phyloP scores from a whole-genome alignment of 2,329 filamentous ascomycete genomes.

The Neurospora sp. region DNA sequence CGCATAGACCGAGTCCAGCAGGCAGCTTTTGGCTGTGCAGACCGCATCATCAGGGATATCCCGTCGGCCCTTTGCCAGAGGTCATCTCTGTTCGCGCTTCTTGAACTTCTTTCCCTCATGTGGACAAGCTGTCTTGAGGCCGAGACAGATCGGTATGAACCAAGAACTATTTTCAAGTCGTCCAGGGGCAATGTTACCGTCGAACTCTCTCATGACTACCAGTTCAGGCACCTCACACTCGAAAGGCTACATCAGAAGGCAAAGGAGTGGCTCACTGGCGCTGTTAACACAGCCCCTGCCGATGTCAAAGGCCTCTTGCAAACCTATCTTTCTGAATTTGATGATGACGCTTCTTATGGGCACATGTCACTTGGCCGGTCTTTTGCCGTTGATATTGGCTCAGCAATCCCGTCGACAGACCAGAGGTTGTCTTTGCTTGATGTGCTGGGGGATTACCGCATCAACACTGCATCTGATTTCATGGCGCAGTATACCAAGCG shows the following conservation, averaged over 20 bases:
- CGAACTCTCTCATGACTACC: slow-evolving; percentile 89
- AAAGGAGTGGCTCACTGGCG: slow-evolving; percentile 68
- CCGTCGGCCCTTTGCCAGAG: slow-evolving; percentile 87
- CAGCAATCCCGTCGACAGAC: slow-evolving; percentile 74
- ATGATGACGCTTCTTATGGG: slow-evolving; percentile 83
- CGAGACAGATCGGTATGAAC: slow-evolving; percentile 89
- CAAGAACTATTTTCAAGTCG: slow-evolving; percentile 72
- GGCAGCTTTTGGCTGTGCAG: slow-evolving; percentile 72
- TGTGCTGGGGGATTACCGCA: slow-evolving; percentile 57
- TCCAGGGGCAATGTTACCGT: slow-evolving; percentile 68
- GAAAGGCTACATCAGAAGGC: slow-evolving; percentile 68
- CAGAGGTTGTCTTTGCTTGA: slow-evolving; percentile 79
- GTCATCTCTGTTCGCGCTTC: slow-evolving; percentile 79
- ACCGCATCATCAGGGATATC: slow-evolving; percentile 73
- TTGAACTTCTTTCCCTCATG: slow-evolving; percentile 88
- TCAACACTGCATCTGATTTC: slow-evolving; percentile 93
- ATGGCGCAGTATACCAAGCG: slow-evolving; percentile 94
- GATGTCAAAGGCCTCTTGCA: slow-evolving; percentile 93
- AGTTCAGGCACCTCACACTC: slow-evolving; percentile 69
- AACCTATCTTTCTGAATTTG: slow-evolving; percentile 91
- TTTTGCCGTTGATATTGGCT: slow-evolving; percentile 88
- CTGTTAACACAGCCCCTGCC: slow-evolving; percentile 76
- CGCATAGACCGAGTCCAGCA: slow-evolving; percentile 86
- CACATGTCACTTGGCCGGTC: slow-evolving; percentile 88
- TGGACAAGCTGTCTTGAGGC: slow-evolving; percentile 91